Base-by-base conservation (phyloP, 2,329 filamentous ascomycete genomes). In the Aureobasidium namibiae region DNA sequence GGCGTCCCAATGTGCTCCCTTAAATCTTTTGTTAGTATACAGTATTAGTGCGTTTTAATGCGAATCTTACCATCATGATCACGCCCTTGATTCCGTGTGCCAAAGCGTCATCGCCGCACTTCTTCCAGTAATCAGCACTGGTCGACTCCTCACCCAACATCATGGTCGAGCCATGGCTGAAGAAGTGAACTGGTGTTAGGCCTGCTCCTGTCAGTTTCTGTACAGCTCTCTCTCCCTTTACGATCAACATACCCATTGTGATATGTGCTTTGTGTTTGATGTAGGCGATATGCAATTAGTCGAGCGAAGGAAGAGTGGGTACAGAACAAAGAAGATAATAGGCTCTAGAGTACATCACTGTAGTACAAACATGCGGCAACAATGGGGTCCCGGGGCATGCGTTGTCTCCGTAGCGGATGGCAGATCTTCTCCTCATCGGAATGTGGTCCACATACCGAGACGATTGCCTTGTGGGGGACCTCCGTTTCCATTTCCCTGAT, bases 121-220 rank as follows among this genome's bases (percentile, higher is more conserved):
- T 76, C 67, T 85, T 84, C 85, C 85, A 87, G 71, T 86, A 87
- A 21, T 77, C 75, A 11, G 83, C 83, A 0, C 83, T 84, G 2
- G 74, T 69, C 14, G 80, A 82, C 64, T 85, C 79, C 66, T 87
- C 85, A 36, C 84, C 85, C 14, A 87, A 73, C 85, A 87, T 88
- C 83, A 86, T 87, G 39, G 84, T 87, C 14, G 83, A 86, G 67
- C 85, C 85, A 78, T 88, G 85, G 2, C 84, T 86, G 71, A 87
- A 87, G 72, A 86, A 82, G 67, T 86, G 81, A 0, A 86, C 82
- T 1, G 83, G 84, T 6, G 82, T 79, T 14, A 61, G 60, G 16
- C 62, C 65, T 65, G 31, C 29, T 29, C 21, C 11, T 14, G 44
- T 58, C 38, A 58, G 44, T n/a, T 14, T 16, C 41, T 41, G 3